Percentiles rank a stretch among this genome's conserved stretches.
Conservation (phyloP, 495 filamentous ascomycete genomes). For the Clohesyomyces aquaticus region DNA sequence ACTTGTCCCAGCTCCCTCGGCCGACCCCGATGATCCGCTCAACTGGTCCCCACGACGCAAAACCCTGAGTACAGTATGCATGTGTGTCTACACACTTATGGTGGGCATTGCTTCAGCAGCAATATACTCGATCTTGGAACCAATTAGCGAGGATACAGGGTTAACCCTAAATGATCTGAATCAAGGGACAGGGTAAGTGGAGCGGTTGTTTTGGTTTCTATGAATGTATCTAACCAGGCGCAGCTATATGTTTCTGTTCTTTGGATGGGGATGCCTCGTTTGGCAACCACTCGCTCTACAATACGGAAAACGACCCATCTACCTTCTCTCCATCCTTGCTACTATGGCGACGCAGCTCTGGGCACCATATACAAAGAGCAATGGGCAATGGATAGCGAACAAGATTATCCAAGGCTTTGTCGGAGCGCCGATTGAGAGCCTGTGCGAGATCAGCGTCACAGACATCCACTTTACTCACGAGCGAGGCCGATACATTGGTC, state of each 20-base stretch:
- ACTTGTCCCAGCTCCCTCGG: conserved; percentile 40
- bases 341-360: conserved; percentile 55
- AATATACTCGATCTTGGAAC: conserved; percentile 64
- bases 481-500: conserved; percentile 65
- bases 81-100: conserved; percentile 59
- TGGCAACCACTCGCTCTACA: conserved; percentile 71
- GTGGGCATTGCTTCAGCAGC: conserved; percentile 63
- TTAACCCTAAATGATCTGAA: conserved; percentile 59
- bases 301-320: conserved; percentile 69
- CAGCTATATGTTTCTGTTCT: conserved; percentile 54
- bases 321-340: conserved; percentile 62
- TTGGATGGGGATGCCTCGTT: conserved; percentile 67
- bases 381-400: conserved; percentile 68
- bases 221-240: not conserved
- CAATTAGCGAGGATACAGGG: conserved; percentile 60
- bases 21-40: conserved; percentile 38
- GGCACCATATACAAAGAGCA: conserved; percentile 53
- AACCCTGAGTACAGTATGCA: conserved; percentile 33
- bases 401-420: conserved; percentile 67
- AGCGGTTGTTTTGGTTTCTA: conserved; percentile 12
- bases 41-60: conserved; percentile 44
- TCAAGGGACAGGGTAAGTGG: conserved; percentile 66
- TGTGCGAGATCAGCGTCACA: conserved; percentile 64
- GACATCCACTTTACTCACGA: conserved; percentile 72
- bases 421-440: conserved; percentile 65